phyloP scores from a whole-genome alignment of 257 asterid genomes.

The Solanum lycopersicoides region DNA sequence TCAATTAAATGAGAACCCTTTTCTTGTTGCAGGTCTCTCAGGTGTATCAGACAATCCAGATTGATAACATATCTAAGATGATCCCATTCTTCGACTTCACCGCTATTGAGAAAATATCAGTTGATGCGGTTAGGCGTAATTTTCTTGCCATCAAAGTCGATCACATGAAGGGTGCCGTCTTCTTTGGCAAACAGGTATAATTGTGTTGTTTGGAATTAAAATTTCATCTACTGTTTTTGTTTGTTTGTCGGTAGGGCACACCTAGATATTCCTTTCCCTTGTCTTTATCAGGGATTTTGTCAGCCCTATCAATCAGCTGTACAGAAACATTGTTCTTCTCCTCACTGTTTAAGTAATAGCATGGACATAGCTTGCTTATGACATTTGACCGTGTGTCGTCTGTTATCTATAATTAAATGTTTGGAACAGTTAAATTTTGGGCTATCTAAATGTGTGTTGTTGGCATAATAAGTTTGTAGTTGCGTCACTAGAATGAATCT shows the following conservation, averaged over 20 bases:
- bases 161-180: constrained; percentile 65
- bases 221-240: background rate
- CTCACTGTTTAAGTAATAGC: background rate
- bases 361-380: background rate
- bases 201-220: background rate
- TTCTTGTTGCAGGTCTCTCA: constrained; percentile 56
- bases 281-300: background rate
- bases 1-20: background rate
- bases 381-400: background rate
- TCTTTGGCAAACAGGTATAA: constrained; percentile 72
- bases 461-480: background rate
- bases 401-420: background rate
- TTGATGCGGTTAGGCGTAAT: constrained; percentile 69
- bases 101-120: constrained; percentile 72
- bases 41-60: constrained; percentile 75
- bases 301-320: background rate
- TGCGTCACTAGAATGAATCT: background rate
- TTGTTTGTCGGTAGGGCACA: background rate
- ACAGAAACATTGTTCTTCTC: background rate
- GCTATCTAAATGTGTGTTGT: background rate
- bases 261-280: background rate
- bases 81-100: constrained; percentile 69
- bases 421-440: background rate
- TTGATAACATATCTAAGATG: constrained; percentile 54
- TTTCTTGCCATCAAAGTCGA: constrained; percentile 71